Conservation (phyloP, 2,329 filamentous ascomycete genomes). For the Aureobasidium uvarum region DNA sequence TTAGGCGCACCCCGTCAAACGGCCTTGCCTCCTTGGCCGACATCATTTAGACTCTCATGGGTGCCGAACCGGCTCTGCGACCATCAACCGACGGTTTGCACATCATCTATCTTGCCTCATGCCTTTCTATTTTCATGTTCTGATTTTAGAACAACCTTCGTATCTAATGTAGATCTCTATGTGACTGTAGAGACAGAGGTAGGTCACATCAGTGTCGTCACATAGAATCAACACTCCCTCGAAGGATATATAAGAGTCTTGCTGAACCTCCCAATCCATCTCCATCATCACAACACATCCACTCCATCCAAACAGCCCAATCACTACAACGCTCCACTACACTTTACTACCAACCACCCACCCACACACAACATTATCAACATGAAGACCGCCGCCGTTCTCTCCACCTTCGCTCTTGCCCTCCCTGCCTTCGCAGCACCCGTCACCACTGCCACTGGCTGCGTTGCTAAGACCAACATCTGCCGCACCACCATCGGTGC, state of each 20-base stretch:
- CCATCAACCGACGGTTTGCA: constrained; percentile 4
- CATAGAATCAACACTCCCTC: neutral
- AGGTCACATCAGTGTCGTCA: constrained; percentile 12
- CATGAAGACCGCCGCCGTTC: constrained; percentile 21
- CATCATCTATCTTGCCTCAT: constrained; percentile 16
- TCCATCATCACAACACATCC: constrained; percentile 21
- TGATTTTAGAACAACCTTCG: constrained; percentile 23
- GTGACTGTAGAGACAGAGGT: constrained; percentile 8
- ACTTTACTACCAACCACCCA: neutral
- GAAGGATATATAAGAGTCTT: constrained; percentile 18
- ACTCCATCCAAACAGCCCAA: neutral
- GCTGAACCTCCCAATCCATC: constrained; percentile 2
- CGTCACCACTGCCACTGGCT: neutral
- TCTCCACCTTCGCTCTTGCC: constrained; percentile 23
- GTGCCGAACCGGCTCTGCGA: neutral
- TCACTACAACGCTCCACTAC: neutral
- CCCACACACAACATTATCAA: constrained; percentile 2
- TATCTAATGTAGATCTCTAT: constrained; percentile 21
- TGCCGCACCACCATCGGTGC: neutral
- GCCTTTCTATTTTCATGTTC: neutral
- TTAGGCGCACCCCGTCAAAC: constrained; percentile 8
- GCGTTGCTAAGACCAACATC: neutral
- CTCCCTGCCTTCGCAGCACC: constrained; percentile 23
- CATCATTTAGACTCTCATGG: constrained; percentile 9
- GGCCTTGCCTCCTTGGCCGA: constrained; percentile 18